Evolutionary conservation across 805 yeast species (phyloP).

Genomic region (Saturnispora ahearnii): DNA sequence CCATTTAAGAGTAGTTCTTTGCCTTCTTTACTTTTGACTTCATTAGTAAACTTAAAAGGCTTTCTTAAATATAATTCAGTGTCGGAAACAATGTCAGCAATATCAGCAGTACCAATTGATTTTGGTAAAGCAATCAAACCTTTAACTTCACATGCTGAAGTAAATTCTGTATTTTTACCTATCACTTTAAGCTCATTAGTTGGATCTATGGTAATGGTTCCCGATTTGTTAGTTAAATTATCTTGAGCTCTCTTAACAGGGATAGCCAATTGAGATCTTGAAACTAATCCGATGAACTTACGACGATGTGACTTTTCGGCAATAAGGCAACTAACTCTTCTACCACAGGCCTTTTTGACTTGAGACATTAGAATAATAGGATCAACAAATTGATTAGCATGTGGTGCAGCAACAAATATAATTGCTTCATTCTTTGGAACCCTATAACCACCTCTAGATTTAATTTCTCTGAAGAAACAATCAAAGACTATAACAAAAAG

Average conservation of each 20-base stretch:
- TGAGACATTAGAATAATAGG: constrained; percentile 72
- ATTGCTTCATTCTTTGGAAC: constrained; percentile 55
- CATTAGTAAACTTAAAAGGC: constrained; percentile 43
- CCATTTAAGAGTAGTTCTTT: constrained; percentile 39
- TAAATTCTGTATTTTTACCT: constrained; percentile 57
- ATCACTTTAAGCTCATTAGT: constrained; percentile 35
- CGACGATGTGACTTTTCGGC: constrained; percentile 44
- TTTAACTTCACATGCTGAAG: constrained; percentile 47
- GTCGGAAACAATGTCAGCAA: constrained; percentile 60
- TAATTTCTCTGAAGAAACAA: constrained; percentile 66
- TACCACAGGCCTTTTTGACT: constrained; percentile 42
- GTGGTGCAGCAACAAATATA: constrained; percentile 77
- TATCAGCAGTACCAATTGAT: constrained; percentile 66
- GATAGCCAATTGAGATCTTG: constrained; percentile 70
- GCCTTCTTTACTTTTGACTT: constrained; percentile 33
- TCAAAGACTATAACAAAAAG: constrained; percentile 36
- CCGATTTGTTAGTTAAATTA: constrained; percentile 56
- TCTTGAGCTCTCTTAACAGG: constrained; percentile 95
- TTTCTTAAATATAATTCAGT: constrained; percentile 58
- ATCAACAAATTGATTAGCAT: constrained; percentile 80
- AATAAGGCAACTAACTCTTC: constrained; percentile 44
- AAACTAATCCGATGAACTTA: constrained; percentile 60
- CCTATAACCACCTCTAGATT: constrained; percentile 62
- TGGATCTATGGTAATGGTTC: constrained; percentile 50
- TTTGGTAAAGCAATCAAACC: constrained; percentile 74